Evolutionary conservation across 2,329 filamentous ascomycete species (phyloP), one percentile per base, ranked within the genome.

Genomic region (Trichothecium roseum): DNA sequence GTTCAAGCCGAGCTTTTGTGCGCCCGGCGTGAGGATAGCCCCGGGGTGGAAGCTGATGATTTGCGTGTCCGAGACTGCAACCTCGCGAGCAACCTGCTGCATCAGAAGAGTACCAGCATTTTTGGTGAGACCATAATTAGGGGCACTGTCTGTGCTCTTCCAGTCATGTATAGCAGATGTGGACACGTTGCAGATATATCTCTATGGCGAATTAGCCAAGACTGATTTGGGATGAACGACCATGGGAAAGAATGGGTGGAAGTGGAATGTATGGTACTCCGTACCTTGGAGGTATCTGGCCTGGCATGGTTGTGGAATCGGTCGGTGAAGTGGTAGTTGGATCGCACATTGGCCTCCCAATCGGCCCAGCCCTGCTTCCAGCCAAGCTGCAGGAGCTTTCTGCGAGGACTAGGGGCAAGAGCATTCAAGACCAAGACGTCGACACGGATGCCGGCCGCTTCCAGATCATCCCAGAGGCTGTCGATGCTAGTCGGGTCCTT

Each of bases 21-120:
- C 51, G 1, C 45, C 32, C 3, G 58, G 48, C 2, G 59, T 61
- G 27, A 48, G 54, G 1, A 65, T 47, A 4, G 50, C 34, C 0
- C 62, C 62, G 0, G 63, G 63, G 18, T 66, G 56, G 33, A 58
- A 61, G 27, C 46, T 59, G 10, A 64, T 24, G 10, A 64, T 38
- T 29, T 64, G 61, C 52, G 65, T 50, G 4, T 48, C 36, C 8
- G 53, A 49, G 0, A 51, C 37, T 1, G 44, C 30, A 0, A 49
- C 49, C 13, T 61, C 56, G 0, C 49, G 39, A 8, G 62, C 59
- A 5, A 62, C 42, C 14, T 53, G 40, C 43, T 65, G 60, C 18
- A 64, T 34, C 0, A 51, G 39, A 0, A 54, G 39, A 1, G 57
- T 52, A 5, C 51, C 55, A 0, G 60, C 46, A 14, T 48, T 53